Percentiles rank a stretch among this genome's conserved stretches.
These are phyloP conservation scores for Melastoma malabathricum DNA, from an alignment of 345 rosid genomes.

Conservation along the genomic window DNA sequence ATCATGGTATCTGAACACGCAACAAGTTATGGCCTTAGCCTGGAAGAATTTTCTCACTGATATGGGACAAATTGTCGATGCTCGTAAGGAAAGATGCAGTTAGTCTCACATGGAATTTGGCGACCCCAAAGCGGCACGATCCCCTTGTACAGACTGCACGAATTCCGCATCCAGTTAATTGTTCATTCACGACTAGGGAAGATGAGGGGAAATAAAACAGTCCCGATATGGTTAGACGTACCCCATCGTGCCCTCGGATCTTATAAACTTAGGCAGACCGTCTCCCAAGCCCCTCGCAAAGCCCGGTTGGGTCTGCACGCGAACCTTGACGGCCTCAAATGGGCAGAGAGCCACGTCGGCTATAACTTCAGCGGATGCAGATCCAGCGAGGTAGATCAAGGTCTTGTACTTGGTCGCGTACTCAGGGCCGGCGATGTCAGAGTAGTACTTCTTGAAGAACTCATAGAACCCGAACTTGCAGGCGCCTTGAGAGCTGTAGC, in stretches of 20 bases:
- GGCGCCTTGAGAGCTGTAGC: slow-evolving; percentile 99
- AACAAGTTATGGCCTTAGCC: background rate
- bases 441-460: slow-evolving; percentile 86
- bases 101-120: slow-evolving; percentile 89
- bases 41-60: background rate
- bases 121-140: slow-evolving; percentile 98
- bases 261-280: slow-evolving; percentile 88
- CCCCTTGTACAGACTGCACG: slow-evolving; percentile 85
- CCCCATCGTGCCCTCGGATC: slow-evolving; percentile 84
- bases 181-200: background rate
- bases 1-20: slow-evolving; percentile 75
- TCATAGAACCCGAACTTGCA: slow-evolving; percentile 98
- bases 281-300: slow-evolving; percentile 91
- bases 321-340: slow-evolving; percentile 97
- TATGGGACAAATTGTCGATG: too few species aligned
- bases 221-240: slow-evolving; percentile 18
- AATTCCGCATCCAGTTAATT: background rate
- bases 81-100: too few species aligned
- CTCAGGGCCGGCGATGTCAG: slow-evolving; percentile 95
- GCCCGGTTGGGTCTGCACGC: slow-evolving; percentile 99
- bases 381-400: slow-evolving; percentile 93
- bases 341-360: slow-evolving; percentile 96
- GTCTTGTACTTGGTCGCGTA: slow-evolving; percentile 73
- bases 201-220: background rate
- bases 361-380: slow-evolving; percentile 94